Base-by-base conservation (phyloP, 495 filamentous ascomycete genomes). In the Aspergillus panamensis region DNA sequence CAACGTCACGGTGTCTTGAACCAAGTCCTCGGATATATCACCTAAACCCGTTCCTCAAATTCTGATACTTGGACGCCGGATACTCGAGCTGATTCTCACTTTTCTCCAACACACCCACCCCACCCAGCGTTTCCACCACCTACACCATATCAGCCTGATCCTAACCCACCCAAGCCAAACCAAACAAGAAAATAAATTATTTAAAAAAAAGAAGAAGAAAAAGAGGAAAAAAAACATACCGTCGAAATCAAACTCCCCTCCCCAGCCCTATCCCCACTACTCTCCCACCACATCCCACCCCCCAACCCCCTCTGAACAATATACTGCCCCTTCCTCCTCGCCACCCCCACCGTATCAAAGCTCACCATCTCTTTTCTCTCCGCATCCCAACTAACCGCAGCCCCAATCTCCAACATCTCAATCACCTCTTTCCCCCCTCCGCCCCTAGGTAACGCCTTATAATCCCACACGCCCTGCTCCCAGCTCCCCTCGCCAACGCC, bases 241-340 rank as follows among this genome's bases (percentile, higher is more conserved):
- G 78, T 83, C n/a, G 69, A 69, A 43, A 91, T 82, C 70, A 91
- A 67, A 63, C 87, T 87, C 39, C 73, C 73, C 0, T 67, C 70
- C 2, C 52, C 48, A 83, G 69, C 63, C 60, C 79, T 84, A 66
- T 96, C 92, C 21, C 82, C 85, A 66, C 84, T 89, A 21, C 82
- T 84, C 73, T 96, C 92, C 92, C 92, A 97, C 81, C 89, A 96
- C 84, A 96, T 93, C 0, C 81, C 86, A 12, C 92, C 91, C 3
- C 88, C 91, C 8, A 96, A 77, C 7, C 83, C 80, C 49, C 77
- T 78, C 13, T 76, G 55, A 60, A 73, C 68, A 49, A 96, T 80
- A 63, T 88, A 96, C 47, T 73, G 67, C 1, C 80, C 82, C 75
- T 96, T 96, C 52, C 65, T 49, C 42, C 67, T 63, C 0, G 82